Percentiles rank a stretch among this genome's conserved stretches.
Evolutionary conservation across 73 alveolate genomes (phyloP).

Genomic region (Symbiodinium natans): DNA sequence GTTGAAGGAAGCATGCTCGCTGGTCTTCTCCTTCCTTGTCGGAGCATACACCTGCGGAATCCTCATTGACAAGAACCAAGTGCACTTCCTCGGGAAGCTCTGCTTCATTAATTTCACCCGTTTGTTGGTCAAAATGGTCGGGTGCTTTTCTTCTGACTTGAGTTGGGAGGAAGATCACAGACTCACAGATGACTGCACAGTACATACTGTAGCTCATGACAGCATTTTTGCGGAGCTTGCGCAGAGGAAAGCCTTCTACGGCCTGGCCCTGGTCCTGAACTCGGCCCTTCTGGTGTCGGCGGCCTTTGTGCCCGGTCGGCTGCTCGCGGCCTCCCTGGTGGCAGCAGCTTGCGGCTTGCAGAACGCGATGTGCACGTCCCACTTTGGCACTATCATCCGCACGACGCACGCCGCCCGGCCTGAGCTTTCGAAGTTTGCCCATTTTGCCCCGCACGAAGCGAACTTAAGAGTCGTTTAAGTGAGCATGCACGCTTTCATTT

Average conservation of each 20-base stretch:
- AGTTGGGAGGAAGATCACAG: too few relatives aligned
- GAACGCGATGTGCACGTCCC: conserved; percentile 87
- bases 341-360: conserved; percentile 70
- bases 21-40: not conserved
- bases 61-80: conserved; percentile 1
- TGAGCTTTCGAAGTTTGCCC: too few relatives aligned
- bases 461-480: too few relatives aligned
- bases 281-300: conserved; percentile 39
- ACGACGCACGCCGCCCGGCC: conserved; percentile 53
- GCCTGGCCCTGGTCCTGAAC: conserved; percentile 70
- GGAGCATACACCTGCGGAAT: not conserved
- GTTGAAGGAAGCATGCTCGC: not conserved
- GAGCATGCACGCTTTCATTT: too few relatives aligned
- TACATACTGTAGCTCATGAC: too few relatives aligned
- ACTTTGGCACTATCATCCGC: conserved; percentile 67
- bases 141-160: too few relatives aligned
- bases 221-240: not conserved
- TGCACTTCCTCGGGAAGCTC: not conserved
- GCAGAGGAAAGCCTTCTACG: conserved; percentile 53
- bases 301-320: conserved; percentile 49
- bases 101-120: too few relatives aligned
- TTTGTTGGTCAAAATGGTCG: too few relatives aligned
- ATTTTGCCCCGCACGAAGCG: too few relatives aligned
- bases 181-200: not conserved
- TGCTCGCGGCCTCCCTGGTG: conserved; percentile 54